Evolutionary conservation across 129 eudicot species (phyloP).

Genomic region (Saussurea involucrata): DNA sequence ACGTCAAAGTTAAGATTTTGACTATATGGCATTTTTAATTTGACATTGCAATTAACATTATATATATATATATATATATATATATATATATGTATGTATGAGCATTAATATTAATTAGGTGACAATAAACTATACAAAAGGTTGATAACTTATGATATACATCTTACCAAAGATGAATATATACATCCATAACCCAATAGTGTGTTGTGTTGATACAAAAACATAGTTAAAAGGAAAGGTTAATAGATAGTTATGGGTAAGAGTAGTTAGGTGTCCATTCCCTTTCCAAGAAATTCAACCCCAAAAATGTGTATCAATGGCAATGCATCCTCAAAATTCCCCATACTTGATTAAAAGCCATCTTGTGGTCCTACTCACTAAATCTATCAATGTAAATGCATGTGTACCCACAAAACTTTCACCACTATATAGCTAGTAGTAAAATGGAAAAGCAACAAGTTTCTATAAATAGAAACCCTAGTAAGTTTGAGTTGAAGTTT

Average conservation of each 20-base stretch:
- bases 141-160: slow-evolving; percentile 23
- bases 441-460: slow-evolving; percentile 23
- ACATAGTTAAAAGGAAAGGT: slow-evolving; percentile 17
- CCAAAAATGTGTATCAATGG: slow-evolving; percentile 26
- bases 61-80: too few relatives aligned
- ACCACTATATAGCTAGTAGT: slow-evolving; percentile 25
- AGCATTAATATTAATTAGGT: not conserved
- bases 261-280: slow-evolving; percentile 35
- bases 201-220: slow-evolving; percentile 19
- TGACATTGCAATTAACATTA: not conserved
- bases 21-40: slow-evolving; percentile 3
- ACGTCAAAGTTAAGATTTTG: not conserved
- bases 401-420: slow-evolving; percentile 31
- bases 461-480: slow-evolving; percentile 38
- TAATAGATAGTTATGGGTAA: slow-evolving; percentile 33
- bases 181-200: slow-evolving; percentile 17
- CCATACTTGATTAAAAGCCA: slow-evolving; percentile 46
- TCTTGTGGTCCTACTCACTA: slow-evolving; percentile 50
- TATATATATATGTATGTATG: not conserved
- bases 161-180: slow-evolving; percentile 32
- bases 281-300: slow-evolving; percentile 29
- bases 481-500: slow-evolving; percentile 29
- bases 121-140: slow-evolving; percentile 19
- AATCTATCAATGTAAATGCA: slow-evolving; percentile 29
- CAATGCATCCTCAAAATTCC: slow-evolving; percentile 37